Percentiles rank a stretch among this genome's conserved stretches.
Conservation (phyloP, 192 early-diverging fungal genomes). For the Geosiphon pyriformis region DNA sequence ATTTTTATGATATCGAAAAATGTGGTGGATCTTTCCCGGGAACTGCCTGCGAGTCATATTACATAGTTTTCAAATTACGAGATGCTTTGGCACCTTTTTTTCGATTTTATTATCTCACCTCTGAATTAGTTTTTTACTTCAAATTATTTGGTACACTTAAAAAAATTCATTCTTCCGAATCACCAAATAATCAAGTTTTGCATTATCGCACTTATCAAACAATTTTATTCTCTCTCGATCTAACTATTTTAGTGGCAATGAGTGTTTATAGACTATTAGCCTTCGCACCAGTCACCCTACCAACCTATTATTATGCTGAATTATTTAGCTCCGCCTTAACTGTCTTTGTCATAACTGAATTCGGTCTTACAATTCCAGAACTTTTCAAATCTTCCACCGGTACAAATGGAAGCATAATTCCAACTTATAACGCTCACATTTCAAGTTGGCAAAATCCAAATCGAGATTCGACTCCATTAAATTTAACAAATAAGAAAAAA, state of each 20-base stretch:
- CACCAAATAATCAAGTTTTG: conserved; percentile 23
- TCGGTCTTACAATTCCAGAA: conserved; percentile 34
- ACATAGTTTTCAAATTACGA: conserved; percentile 29
- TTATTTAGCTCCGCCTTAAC: conserved; percentile 33
- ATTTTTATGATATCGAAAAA: conserved; percentile 28
- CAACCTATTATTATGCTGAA: conserved; percentile 33
- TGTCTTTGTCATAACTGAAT: conserved; percentile 34
- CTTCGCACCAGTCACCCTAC: conserved; percentile 19
- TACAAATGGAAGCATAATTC: conserved; percentile 9
- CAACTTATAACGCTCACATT: background rate
- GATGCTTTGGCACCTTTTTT: conserved; percentile 33
- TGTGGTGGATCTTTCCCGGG: conserved; percentile 32
- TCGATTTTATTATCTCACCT: conserved; percentile 33
- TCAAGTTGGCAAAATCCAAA: background rate
- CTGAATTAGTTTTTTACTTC: conserved; percentile 33
- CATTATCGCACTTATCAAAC: conserved; percentile 34
- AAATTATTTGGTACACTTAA: conserved; percentile 31
- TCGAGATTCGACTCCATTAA: background rate
- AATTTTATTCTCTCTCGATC: conserved; percentile 30
- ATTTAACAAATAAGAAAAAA: background rate
- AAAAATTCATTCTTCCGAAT: conserved; percentile 15
- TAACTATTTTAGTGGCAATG: conserved; percentile 32
- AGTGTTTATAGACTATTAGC: conserved; percentile 27
- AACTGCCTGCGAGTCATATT: conserved; percentile 19
- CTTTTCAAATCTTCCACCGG: conserved; percentile 27